phyloP scores from a whole-genome alignment of 1,284 basidiomycete species.

The Puccinia triticina region DNA sequence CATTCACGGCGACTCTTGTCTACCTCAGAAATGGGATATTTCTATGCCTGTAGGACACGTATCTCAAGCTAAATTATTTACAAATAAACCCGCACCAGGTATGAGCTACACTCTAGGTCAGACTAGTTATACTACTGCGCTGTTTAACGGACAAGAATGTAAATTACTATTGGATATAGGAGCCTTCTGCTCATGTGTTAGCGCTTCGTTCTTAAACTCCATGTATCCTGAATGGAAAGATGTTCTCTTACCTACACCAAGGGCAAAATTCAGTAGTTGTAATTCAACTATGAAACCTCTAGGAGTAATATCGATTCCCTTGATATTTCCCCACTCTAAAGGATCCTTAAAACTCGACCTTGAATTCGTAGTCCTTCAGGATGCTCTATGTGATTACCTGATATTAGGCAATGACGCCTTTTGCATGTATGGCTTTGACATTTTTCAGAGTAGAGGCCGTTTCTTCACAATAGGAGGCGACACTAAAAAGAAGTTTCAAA shows the following conservation, averaged over 20 bases:
- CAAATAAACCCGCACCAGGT: not conserved
- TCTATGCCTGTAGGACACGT: not conserved
- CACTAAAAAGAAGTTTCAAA: constrained; percentile 22
- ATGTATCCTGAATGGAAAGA: constrained; percentile 9
- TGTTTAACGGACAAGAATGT: not conserved
- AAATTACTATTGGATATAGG: not conserved
- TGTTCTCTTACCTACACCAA: not conserved
- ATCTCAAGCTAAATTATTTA: not conserved
- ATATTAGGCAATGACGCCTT: constrained; percentile 20
- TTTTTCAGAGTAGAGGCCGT: constrained; percentile 12
- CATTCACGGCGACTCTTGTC: not conserved
- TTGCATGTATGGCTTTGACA: constrained; percentile 12
- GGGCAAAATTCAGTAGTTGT: constrained; percentile 19
- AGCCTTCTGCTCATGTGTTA: not conserved
- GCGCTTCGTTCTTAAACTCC: not conserved
- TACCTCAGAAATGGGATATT: too few species aligned
- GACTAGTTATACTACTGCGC: not conserved
- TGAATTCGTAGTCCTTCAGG: not conserved
- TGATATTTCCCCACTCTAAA: constrained; percentile 21
- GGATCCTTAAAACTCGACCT: not conserved
- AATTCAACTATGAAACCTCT: constrained; percentile 12
- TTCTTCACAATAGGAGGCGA: constrained; percentile 17
- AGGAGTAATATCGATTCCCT: not conserved
- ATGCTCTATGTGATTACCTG: constrained; percentile 15
- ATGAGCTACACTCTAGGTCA: not conserved